Base-by-base conservation (phyloP, 192 early-diverging fungal species). In the Podochytrium sp. region DNA sequence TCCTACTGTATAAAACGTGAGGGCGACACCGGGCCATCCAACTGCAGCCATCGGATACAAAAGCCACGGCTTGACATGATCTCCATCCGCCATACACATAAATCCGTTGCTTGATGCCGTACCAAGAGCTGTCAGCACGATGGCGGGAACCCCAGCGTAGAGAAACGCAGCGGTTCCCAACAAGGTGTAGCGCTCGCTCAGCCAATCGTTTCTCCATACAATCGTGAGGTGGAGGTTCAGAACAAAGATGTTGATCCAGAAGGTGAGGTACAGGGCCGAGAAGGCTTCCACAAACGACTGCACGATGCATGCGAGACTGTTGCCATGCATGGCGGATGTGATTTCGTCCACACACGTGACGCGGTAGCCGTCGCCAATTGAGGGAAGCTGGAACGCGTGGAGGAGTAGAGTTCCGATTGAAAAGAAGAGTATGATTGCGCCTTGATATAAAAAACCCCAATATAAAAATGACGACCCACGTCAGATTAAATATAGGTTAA, bases 171-270 rank as follows among this genome's bases (percentile, higher is more conserved):
- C 7, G 14, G 47, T 25, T 18, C 30, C 14, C 1, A 47, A 29
- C 23, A 47, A 16, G 23, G 47, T 32, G 40, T 43, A 43, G 14
- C 42, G 38, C 18, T 65, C 63, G 41, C 20, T 34, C 25, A 65
- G 47, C 63, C 63, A 65, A 42, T 65, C 63, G 7, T 40, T 65
- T 10, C 41, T 25, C 63, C 63, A 65, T 2, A 65, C 63, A 25
- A 65, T 39, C 16, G 63, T 65, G 7, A 65, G 42, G 41, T 65
- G 25, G 18, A 65, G 41, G 42, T 65, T 65, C 16, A 65, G 2
- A 16, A 65, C 47, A 35, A 65, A 65, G 6, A 65, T 18, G 29
- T 7, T 47, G 16, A 65, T 47, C 63, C 63, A 65, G 41, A 10
- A 65, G 42, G n/a, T 49, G n/a, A 55, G 52, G 23, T 55, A 55